Percentiles rank a stretch among this genome's conserved stretches.
Evolutionary conservation across 305 asterid species (phyloP).

Genomic region (Fraxinus nigra): DNA sequence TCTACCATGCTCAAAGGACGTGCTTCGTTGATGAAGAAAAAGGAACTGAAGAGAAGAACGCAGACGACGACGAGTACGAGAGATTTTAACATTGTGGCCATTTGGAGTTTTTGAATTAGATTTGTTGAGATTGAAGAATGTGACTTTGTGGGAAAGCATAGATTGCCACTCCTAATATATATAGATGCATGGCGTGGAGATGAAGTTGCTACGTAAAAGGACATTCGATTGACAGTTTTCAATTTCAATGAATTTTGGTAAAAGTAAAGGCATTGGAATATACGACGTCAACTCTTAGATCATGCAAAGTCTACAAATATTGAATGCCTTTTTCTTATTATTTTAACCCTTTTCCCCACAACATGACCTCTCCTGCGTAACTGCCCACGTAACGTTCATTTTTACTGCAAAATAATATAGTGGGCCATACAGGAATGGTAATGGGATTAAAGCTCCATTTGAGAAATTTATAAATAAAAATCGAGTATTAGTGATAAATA

Average conservation of each 20-base stretch:
- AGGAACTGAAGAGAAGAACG: constrained; percentile 1
- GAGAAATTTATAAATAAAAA: not conserved
- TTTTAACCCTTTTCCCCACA: not conserved
- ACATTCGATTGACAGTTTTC: too few relatives aligned
- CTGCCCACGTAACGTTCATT: not conserved
- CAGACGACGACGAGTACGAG: not conserved
- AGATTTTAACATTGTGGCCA: not conserved
- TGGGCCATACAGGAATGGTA: too few relatives aligned
- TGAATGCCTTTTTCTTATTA: not conserved
- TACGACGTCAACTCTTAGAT: not conserved
- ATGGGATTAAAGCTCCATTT: too few relatives aligned
- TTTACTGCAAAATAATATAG: not conserved
- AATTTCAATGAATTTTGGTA: not conserved
- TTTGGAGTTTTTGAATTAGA: not conserved
- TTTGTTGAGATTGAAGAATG: not conserved
- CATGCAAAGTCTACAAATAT: too few relatives aligned
- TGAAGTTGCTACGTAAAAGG: not conserved
- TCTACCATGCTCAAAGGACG: not conserved
- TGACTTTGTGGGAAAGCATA: not conserved
- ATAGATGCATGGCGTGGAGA: not conserved
- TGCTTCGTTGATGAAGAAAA: not conserved
- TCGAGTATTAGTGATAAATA: not conserved
- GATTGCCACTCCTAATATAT: not conserved
- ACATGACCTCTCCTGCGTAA: not conserved
- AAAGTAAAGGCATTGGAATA: not conserved